Conservation (phyloP, 768 basidiomycete genomes). For the Exidia glandulosa region DNA sequence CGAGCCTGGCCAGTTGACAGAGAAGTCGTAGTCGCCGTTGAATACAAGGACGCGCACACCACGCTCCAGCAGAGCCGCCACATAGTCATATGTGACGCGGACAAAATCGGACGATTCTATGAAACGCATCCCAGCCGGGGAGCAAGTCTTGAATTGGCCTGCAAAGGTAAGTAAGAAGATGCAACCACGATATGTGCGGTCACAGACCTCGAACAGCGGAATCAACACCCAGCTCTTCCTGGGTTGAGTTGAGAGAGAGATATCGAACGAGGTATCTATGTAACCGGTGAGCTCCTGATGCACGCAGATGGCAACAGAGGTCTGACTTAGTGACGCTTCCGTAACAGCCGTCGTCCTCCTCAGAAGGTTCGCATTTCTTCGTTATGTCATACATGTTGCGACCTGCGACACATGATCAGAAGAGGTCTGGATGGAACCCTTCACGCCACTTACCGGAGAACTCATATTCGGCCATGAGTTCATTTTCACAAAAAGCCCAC, state of each 20-base stretch:
- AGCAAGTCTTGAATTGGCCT: not conserved
- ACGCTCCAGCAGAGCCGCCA: slow-evolving; percentile 1
- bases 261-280: not conserved
- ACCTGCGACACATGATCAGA: too few relatives aligned
- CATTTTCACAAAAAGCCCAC: too few relatives aligned
- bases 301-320: not conserved
- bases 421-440: too few relatives aligned
- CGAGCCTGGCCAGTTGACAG: not conserved
- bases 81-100: not conserved
- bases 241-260: not conserved
- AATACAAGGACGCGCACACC: slow-evolving; percentile 2
- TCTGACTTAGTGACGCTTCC: not conserved
- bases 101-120: not conserved
- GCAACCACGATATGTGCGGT: not conserved
- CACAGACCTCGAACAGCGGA: not conserved
- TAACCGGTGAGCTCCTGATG: not conserved
- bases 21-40: not conserved
- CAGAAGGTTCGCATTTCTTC: not conserved
- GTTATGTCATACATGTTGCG: not conserved
- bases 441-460: too few relatives aligned
- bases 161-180: not conserved
- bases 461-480: too few relatives aligned
- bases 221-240: not conserved
- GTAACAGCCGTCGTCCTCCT: not conserved
- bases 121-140: not conserved